A percentile compares a stretch with the other conserved stretches of the same genome.
Conservation (phyloP, 768 basidiomycete genomes). For the Leccinum incarnatum region DNA sequence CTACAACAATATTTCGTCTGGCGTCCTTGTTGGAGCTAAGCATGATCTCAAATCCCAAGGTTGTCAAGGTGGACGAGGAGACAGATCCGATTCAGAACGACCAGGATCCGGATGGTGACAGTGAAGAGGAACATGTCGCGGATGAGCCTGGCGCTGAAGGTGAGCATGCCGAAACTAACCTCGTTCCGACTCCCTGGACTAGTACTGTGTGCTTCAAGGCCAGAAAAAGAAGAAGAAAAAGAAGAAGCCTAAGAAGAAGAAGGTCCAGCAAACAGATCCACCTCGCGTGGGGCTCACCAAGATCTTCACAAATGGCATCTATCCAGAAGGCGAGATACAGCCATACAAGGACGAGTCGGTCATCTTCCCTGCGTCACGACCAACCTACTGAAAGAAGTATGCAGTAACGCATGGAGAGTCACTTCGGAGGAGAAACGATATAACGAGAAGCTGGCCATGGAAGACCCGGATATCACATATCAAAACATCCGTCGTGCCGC, state of each 20-base stretch:
- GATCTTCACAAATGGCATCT: constrained; percentile 82
- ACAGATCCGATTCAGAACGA: constrained; percentile 12
- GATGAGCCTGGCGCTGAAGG: constrained; percentile 27
- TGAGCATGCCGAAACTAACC: constrained; percentile 15
- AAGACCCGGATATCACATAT: constrained; percentile 85
- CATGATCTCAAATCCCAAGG: constrained; percentile 22
- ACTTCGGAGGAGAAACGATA: constrained; percentile 90
- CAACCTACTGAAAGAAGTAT: background rate
- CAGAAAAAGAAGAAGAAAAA: constrained; percentile 93
- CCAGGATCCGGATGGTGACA: constrained; percentile 29
- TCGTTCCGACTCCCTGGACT: background rate
- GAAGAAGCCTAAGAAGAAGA: constrained; percentile 89
- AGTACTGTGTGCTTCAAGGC: constrained; percentile 29
- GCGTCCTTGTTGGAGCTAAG: background rate
- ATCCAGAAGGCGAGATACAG: constrained; percentile 89
- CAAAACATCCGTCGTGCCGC: constrained; percentile 86
- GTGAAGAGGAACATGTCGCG: constrained; percentile 32
- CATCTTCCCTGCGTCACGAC: background rate
- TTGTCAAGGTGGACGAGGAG: constrained; percentile 15
- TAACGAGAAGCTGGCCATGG: constrained; percentile 70
- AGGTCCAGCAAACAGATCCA: constrained; percentile 81
- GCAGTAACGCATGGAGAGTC: constrained; percentile 83
- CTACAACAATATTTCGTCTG: too few species aligned
- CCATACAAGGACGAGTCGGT: constrained; percentile 91
- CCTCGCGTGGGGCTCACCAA: constrained; percentile 87